Evolutionary conservation across 2,329 filamentous ascomycete species (phyloP), one percentile per base, ranked within the genome.

Genomic region (Colletotrichum coccodes): DNA sequence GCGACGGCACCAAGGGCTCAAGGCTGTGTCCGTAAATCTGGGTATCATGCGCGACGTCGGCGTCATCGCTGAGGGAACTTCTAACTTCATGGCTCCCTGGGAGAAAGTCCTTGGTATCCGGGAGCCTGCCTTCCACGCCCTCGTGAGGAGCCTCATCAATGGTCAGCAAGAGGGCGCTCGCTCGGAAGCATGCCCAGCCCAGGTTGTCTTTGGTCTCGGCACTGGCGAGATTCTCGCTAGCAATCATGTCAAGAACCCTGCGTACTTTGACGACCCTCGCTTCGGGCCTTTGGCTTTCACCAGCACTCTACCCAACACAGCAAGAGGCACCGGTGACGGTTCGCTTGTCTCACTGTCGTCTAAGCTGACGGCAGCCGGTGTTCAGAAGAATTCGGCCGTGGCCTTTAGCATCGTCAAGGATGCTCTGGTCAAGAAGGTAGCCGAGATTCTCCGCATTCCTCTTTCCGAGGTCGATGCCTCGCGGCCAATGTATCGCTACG

Each of bases 211-310:
- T n/a, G n/a, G n/a, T n/a, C n/a, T n/a, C n/a, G n/a, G n/a, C n/a
- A n/a, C n/a, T n/a, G n/a, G n/a, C n/a, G n/a, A n/a, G n/a, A n/a
- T n/a, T n/a, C n/a, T n/a, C n/a, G n/a, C n/a, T n/a, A n/a, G n/a
- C n/a, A n/a, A n/a, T n/a, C n/a, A n/a, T n/a, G n/a, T n/a, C n/a
- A n/a, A n/a, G n/a, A n/a, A n/a, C 21, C 79, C 85, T 9, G 75
- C 76, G 8, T 77, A 82, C 61, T 82, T 84, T 0, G 78, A 81
- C 0, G 86, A 88, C 65, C 84, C 86, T 0, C 88, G 86, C 75
- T 89, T 89, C 46, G 83, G 84, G 68, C 74, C 82, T 28, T 76
- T 87, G 5, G 86, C 87, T 71, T 77, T 84, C 70, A 80, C 79
- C 1, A 71, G 74, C 4, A 73, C 30, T n/a, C 38, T 3, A 6